Evolutionary conservation across 192 early-diverging fungal genomes (phyloP).

Genomic region (Coemansia sp.): DNA sequence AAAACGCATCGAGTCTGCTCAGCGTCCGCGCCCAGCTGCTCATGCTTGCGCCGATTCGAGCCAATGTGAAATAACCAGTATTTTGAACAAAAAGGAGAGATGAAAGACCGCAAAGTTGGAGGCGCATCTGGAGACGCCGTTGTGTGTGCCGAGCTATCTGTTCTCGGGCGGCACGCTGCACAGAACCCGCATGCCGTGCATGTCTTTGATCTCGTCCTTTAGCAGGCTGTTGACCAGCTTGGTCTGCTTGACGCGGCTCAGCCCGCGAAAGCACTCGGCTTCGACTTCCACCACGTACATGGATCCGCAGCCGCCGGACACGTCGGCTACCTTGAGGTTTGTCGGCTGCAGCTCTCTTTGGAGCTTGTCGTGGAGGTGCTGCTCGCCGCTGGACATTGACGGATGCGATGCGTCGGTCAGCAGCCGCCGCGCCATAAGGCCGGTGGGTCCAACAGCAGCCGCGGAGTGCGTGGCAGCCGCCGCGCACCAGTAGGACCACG

Average conservation of each 20-base stretch:
- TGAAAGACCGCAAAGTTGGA: background rate
- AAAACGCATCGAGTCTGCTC: slow-evolving; percentile 71
- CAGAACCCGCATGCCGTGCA: slow-evolving; percentile 77
- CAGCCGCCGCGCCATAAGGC: background rate
- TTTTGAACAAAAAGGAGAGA: background rate
- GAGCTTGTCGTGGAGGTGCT: slow-evolving; percentile 73
- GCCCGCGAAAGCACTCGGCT: slow-evolving; percentile 69
- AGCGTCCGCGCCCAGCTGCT: slow-evolving; percentile 8
- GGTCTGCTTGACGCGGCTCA: slow-evolving; percentile 83
- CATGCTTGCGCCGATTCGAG: background rate
- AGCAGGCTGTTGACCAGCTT: slow-evolving; percentile 81
- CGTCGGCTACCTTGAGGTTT: slow-evolving; percentile 71
- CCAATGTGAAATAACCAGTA: background rate
- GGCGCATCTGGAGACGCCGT: too few species aligned
- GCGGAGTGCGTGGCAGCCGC: too few species aligned
- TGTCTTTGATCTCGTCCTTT: slow-evolving; percentile 84
- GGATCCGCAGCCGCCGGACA: slow-evolving; percentile 94
- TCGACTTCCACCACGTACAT: slow-evolving; percentile 94
- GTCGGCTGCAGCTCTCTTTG: slow-evolving; percentile 61
- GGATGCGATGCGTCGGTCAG: background rate
- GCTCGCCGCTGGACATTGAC: slow-evolving; percentile 58
- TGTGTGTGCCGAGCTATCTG: too few species aligned
- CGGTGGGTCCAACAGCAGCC: background rate
- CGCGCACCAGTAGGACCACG: too few species aligned
- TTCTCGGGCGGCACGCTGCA: slow-evolving; percentile 26